Evolutionary conservation across 2,329 filamentous ascomycete species (phyloP).

Genomic region (Zarea fungicola): DNA sequence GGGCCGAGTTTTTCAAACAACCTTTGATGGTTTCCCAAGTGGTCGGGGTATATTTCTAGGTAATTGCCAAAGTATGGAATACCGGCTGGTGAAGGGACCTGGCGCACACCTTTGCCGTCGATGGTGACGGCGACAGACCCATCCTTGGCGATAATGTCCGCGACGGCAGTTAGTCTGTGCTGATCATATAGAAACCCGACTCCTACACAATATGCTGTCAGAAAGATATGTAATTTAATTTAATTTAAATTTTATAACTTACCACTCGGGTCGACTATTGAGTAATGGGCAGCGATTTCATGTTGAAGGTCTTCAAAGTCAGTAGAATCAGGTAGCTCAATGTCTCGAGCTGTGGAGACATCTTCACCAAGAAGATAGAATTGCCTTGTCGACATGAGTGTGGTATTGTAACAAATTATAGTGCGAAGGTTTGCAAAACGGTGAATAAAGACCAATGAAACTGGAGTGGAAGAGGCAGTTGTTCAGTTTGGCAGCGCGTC

Average conservation of each 20-base stretch:
- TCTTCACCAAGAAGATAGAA: constrained; percentile 40
- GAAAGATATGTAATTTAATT: background rate
- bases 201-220: constrained; percentile 22
- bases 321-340: constrained; percentile 31
- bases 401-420: background rate
- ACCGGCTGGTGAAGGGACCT: constrained; percentile 45
- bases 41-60: constrained; percentile 52
- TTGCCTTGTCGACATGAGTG: constrained; percentile 30
- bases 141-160: constrained; percentile 30
- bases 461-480: too few species aligned
- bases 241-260: constrained; percentile 8
- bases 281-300: constrained; percentile 37
- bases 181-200: constrained; percentile 30
- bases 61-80: constrained; percentile 48
- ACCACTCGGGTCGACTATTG: constrained; percentile 38
- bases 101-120: constrained; percentile 43
- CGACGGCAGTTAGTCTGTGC: constrained; percentile 25
- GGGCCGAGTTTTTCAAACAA: constrained; percentile 49
- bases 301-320: constrained; percentile 34
- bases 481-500: too few species aligned
- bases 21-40: constrained; percentile 51
- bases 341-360: constrained; percentile 28
- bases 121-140: constrained; percentile 39
- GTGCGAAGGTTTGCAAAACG: background rate
- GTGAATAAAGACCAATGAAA: too few species aligned